Evolutionary conservation across 306 rosid genomes (phyloP), one percentile per base, ranked within the genome.

Genomic region (Abrus pulchellus): DNA sequence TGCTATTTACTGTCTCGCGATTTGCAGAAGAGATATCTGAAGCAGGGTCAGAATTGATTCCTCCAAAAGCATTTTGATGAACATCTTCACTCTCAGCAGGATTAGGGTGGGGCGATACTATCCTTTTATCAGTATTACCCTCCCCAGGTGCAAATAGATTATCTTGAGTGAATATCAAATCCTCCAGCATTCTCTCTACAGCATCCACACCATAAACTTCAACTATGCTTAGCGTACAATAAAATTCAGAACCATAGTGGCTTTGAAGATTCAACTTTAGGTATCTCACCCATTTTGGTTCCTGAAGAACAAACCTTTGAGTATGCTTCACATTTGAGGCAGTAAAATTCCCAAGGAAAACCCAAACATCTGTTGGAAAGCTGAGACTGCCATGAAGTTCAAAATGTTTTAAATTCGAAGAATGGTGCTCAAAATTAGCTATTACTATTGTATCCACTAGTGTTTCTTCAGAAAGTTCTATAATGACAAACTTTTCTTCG

Each of bases 201-300:
- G 97, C 99, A 86, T 96, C 99, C 59, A 93, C 95, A 74, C 99
- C 99, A 75, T 83, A 93, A 75, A 92, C 89, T 85, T 89, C 97
- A 83, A 96, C 76, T 56, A 64, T 44, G 12, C 98, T 96, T 50
- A 96, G 75, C n/a, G 98, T 96, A 87, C 99, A 96, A 28, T 96
- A 96, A 84, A 96, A 96, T 80, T 92, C 98, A 43, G 97, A 88
- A 77, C 98, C 98, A 53, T 96, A 85, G 65, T 96, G 98, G 81
- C 87, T 92, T 63, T 88, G 87, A 83, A 92, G 89, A 82, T 90
- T 92, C 84, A 96, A 85, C 90, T 87, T 96, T 36, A 96, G 88
- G 81, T 96, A 96, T 84, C 99, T 93, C 83, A 90, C 98, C 99
- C 99, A 96, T 83, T 96, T 93, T 62, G 98, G 99, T 69, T 93